Evolutionary conservation across 2,329 filamentous ascomycete species (phyloP).

Genomic region (Ophiosphaerella narmari): DNA sequence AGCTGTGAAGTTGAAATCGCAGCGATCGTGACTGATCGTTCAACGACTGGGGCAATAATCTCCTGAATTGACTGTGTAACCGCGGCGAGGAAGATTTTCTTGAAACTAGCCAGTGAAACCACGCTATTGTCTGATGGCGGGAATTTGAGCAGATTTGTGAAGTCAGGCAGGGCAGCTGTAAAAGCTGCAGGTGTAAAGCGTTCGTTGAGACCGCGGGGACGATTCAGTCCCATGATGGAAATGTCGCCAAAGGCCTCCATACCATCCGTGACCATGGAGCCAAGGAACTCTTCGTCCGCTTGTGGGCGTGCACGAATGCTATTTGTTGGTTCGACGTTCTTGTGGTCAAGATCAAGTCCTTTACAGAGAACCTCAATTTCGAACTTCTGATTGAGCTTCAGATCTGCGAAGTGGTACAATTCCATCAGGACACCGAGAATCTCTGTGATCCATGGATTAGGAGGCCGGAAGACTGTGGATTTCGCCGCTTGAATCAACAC

Average conservation of each 20-base stretch:
- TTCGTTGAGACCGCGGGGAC: slow-evolving; percentile 67
- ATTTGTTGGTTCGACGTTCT: slow-evolving; percentile 83
- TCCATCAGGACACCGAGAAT: slow-evolving; percentile 90
- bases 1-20: slow-evolving; percentile 96
- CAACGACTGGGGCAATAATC: slow-evolving; percentile 96
- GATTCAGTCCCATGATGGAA: slow-evolving; percentile 66
- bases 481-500: slow-evolving; percentile 82
- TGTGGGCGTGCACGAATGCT: slow-evolving; percentile 78
- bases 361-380: slow-evolving; percentile 98
- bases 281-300: slow-evolving; percentile 63
- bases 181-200: slow-evolving; percentile 78
- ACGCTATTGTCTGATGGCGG: slow-evolving; percentile 71
- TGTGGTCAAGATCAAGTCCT: slow-evolving; percentile 88
- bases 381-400: slow-evolving; percentile 97
- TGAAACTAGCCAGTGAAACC: slow-evolving; percentile 68
- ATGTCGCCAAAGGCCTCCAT: slow-evolving; percentile 84
- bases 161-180: slow-evolving; percentile 80
- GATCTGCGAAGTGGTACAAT: slow-evolving; percentile 86
- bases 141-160: slow-evolving; percentile 77
- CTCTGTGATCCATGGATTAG: slow-evolving; percentile 98
- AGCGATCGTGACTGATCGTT: slow-evolving; percentile 95
- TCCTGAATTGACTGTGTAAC: slow-evolving; percentile 90
- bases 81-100: slow-evolving; percentile 79
- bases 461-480: slow-evolving; percentile 88
- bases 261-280: slow-evolving; percentile 64